These are phyloP conservation scores for Fusarium circinatum DNA, from an alignment of 2,329 filamentous ascomycete species.

Conservation along the genomic window DNA sequence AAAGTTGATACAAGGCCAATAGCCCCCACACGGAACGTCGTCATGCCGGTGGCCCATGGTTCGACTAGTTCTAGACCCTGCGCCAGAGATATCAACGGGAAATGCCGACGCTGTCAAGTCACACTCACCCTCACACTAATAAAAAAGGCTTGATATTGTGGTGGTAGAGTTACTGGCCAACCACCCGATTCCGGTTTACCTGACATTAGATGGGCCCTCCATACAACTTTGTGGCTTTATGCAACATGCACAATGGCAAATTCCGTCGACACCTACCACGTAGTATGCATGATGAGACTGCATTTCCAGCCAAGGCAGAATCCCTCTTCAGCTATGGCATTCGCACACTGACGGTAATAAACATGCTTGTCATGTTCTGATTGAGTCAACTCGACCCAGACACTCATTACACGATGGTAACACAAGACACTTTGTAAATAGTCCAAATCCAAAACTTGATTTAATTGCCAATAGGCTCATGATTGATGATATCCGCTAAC, in stretches of 20 bases:
- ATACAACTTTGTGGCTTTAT: slow-evolving; percentile 9
- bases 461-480: slow-evolving; percentile 30
- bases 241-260: slow-evolving; percentile 16
- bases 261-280: slow-evolving; percentile 20
- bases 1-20: background rate
- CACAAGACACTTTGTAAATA: background rate
- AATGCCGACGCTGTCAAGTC: slow-evolving; percentile 20
- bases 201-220: slow-evolving; percentile 2
- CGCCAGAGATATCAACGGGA: slow-evolving; percentile 16
- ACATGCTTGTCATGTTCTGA: background rate
- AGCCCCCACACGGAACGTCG: slow-evolving; percentile 21
- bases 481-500: slow-evolving; percentile 22
- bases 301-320: slow-evolving; percentile 30
- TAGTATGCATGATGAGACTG: slow-evolving; percentile 17
- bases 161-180: slow-evolving; percentile 29
- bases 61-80: slow-evolving; percentile 14
- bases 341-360: background rate
- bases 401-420: background rate
- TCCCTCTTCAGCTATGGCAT: background rate
- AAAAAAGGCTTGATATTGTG: slow-evolving; percentile 15
- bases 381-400: background rate
- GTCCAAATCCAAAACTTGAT: slow-evolving; percentile 14
- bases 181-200: slow-evolving; percentile 8
- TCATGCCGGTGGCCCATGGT: slow-evolving; percentile 7
- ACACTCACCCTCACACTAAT: slow-evolving; percentile 7